Conservation (phyloP, 768 basidiomycete species). For the Leucosporidium scottii region DNA sequence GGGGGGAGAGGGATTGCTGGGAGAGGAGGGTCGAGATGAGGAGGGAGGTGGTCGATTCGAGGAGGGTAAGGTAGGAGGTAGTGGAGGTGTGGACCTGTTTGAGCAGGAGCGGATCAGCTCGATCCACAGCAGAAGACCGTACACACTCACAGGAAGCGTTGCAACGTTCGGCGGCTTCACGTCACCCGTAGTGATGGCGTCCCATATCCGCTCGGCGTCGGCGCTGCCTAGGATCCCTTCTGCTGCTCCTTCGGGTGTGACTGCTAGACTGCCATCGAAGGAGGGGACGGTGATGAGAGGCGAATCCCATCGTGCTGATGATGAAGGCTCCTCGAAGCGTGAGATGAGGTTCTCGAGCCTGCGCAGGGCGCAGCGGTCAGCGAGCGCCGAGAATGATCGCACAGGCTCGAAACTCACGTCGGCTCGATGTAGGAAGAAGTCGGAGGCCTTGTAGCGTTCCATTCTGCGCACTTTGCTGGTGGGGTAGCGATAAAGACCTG, state of each 20-base stretch:
- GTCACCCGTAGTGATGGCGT: slow-evolving; percentile 65
- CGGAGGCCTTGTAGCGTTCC: slow-evolving; percentile 58
- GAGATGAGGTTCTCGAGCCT: slow-evolving; percentile 79
- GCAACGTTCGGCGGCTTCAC: slow-evolving; percentile 85
- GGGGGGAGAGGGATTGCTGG: slow-evolving; percentile 51
- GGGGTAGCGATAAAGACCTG: slow-evolving; percentile 48
- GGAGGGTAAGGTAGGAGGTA: slow-evolving; percentile 71
- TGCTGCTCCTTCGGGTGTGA: background rate
- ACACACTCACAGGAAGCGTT: slow-evolving; percentile 57
- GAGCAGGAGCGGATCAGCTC: background rate
- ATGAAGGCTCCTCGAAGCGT: slow-evolving; percentile 91
- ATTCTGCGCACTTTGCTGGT: slow-evolving; percentile 64
- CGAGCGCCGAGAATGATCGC: background rate
- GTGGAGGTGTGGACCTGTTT: slow-evolving; percentile 75
- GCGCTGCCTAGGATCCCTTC: background rate
- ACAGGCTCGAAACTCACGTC: slow-evolving; percentile 55
- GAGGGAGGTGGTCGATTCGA: slow-evolving; percentile 68
- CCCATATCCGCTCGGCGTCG: slow-evolving; percentile 59
- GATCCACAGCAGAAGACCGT: background rate
- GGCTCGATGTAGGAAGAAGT: slow-evolving; percentile 55
- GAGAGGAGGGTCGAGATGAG: slow-evolving; percentile 67
- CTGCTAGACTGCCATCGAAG: slow-evolving; percentile 48
- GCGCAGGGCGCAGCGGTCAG: slow-evolving; percentile 10
- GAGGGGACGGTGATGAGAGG: slow-evolving; percentile 79
- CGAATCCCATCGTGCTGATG: slow-evolving; percentile 98